Percentiles rank a stretch among this genome's conserved stretches.
These are phyloP conservation scores for Arthrobotrys sphaeroides DNA, from an alignment of 2,329 filamentous ascomycete species.

Conservation along the genomic window DNA sequence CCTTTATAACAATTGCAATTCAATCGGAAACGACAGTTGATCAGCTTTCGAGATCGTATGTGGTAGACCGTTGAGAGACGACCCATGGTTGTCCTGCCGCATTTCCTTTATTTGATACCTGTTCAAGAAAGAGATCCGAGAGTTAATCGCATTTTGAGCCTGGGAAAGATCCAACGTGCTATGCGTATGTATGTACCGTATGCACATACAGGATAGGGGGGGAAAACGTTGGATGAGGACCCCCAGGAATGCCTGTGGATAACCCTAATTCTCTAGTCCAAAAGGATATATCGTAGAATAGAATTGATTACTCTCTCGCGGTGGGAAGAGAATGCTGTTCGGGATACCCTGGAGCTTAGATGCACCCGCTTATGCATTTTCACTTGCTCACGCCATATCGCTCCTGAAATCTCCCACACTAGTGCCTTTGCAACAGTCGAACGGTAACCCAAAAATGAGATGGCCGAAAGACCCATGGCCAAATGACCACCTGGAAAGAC, in stretches of 20 bases:
- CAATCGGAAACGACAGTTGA: slow-evolving; percentile 43
- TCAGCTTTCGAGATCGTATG: slow-evolving; percentile 19
- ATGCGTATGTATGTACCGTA: slow-evolving; percentile 33
- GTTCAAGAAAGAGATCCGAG: slow-evolving; percentile 54
- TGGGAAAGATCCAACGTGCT: slow-evolving; percentile 42
- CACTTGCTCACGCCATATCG: slow-evolving; percentile 54
- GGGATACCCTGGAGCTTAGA: slow-evolving; percentile 54
- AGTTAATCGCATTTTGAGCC: slow-evolving; percentile 48
- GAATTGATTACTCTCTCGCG: slow-evolving; percentile 45
- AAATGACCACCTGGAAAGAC: slow-evolving; percentile 54
- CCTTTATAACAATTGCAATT: slow-evolving; percentile 26
- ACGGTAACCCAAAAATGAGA: slow-evolving; percentile 53
- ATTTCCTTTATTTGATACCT: slow-evolving; percentile 54
- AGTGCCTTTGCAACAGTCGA: slow-evolving; percentile 53
- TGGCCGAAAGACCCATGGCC: slow-evolving; percentile 52
- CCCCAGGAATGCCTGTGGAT: slow-evolving; percentile 35
- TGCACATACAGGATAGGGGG: slow-evolving; percentile 51
- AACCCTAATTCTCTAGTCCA: slow-evolving; percentile 51
- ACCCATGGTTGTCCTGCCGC: slow-evolving; percentile 53
- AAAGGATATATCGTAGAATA: slow-evolving; percentile 50
- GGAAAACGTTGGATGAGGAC: slow-evolving; percentile 41
- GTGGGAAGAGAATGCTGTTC: slow-evolving; percentile 42
- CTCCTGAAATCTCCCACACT: slow-evolving; percentile 55
- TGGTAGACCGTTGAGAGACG: slow-evolving; percentile 41
- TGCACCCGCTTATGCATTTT: slow-evolving; percentile 54